Conservation (phyloP, 768 basidiomycete genomes). For the Chiua virens region DNA sequence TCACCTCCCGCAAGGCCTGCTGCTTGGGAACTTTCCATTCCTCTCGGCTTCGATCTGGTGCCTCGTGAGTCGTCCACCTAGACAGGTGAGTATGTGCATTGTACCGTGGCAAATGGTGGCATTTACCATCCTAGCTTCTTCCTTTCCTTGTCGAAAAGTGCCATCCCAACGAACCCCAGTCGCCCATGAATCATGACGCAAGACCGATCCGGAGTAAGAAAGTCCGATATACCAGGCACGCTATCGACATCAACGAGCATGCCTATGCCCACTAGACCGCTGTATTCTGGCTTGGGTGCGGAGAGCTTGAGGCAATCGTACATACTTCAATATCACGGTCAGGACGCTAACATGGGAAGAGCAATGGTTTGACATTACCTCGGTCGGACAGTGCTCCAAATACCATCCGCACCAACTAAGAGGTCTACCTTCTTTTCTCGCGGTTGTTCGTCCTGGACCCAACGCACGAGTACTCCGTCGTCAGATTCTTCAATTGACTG, state of each 20-base stretch:
- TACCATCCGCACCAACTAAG: slow-evolving; percentile 31
- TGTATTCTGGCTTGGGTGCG: slow-evolving; percentile 27
- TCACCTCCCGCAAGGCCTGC: slow-evolving; percentile 19
- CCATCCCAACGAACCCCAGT: slow-evolving; percentile 28
- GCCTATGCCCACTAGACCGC: slow-evolving; percentile 28
- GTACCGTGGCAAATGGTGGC: not conserved
- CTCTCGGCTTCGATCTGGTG: slow-evolving; percentile 24
- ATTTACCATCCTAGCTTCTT: slow-evolving; percentile 28
- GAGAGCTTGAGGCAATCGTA: slow-evolving; percentile 17
- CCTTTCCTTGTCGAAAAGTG: slow-evolving; percentile 23
- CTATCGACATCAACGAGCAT: slow-evolving; percentile 14
- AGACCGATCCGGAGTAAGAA: slow-evolving; percentile 20
- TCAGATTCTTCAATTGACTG: slow-evolving; percentile 22
- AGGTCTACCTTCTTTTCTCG: slow-evolving; percentile 31
- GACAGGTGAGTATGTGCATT: not conserved
- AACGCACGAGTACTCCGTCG: slow-evolving; percentile 27
- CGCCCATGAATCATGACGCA: slow-evolving; percentile 32
- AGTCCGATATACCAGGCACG: slow-evolving; percentile 20
- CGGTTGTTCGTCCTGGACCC: slow-evolving; percentile 18
- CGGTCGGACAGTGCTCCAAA: slow-evolving; percentile 30
- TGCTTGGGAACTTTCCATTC: slow-evolving; percentile 29
- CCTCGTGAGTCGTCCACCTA: slow-evolving; percentile 33
- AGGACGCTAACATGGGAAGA: not conserved
- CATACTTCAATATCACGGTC: slow-evolving; percentile 19
- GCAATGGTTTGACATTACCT: slow-evolving; percentile 10